Percentiles rank a stretch among this genome's conserved stretches.
phyloP scores from a whole-genome alignment of 768 basidiomycete species.

The Kwoniella newhampshirensis region DNA sequence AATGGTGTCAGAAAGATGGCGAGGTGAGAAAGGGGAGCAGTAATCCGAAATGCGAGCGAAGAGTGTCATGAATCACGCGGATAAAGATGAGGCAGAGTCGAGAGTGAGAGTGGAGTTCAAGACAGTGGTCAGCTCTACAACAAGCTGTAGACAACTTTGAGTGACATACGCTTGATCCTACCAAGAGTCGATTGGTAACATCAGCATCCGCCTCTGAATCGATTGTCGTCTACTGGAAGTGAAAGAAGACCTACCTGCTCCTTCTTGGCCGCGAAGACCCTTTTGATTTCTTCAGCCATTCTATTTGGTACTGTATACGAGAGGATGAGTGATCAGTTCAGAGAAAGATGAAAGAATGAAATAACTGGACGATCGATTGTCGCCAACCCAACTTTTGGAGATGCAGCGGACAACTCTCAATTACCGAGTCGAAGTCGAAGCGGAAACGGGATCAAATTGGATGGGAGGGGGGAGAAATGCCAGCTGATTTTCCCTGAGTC shows the following conservation, averaged over 20 bases:
- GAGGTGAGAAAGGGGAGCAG: too few species aligned
- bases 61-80: not conserved
- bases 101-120: not conserved
- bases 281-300: slow-evolving; percentile 69
- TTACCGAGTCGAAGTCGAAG: too few species aligned
- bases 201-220: slow-evolving; percentile 7
- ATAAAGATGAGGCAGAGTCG: not conserved
- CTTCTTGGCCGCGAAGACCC: slow-evolving; percentile 67
- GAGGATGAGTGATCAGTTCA: not conserved
- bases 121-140: not conserved
- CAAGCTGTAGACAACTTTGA: not conserved
- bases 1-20: not conserved
- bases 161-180: slow-evolving; percentile 48
- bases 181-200: not conserved
- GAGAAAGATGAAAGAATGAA: not conserved
- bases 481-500: too few species aligned
- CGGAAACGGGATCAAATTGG: too few species aligned
- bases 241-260: slow-evolving; percentile 36
- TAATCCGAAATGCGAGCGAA: not conserved
- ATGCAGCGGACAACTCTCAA: too few species aligned
- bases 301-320: not conserved
- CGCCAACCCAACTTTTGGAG: too few species aligned
- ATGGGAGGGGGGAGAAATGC: too few species aligned
- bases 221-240: too few species aligned
- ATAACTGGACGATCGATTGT: too few species aligned